Percentiles rank a stretch among this genome's conserved stretches.
Conservation (phyloP, 257 asterid species). For the Fraxinus cuspidata region DNA sequence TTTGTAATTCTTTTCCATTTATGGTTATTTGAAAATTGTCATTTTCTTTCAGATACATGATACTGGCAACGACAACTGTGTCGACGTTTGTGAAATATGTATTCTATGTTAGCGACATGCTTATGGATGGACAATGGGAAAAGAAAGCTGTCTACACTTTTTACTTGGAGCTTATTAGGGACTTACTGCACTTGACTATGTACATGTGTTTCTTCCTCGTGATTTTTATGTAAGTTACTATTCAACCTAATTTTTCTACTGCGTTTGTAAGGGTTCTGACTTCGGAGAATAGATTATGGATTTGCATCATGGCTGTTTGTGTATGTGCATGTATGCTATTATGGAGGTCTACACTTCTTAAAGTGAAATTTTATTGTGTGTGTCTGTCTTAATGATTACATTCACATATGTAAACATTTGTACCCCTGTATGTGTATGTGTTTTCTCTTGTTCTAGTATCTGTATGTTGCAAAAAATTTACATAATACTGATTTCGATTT, state of each 20-base stretch:
- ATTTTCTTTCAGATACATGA: constrained; percentile 70
- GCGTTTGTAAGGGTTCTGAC: constrained; percentile 10
- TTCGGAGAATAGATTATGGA: constrained; percentile 1
- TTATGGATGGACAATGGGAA: constrained; percentile 99
- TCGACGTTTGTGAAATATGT: constrained; percentile 79
- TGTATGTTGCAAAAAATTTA: background rate
- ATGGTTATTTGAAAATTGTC: background rate
- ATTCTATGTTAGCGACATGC: constrained; percentile 84
- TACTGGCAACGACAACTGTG: constrained; percentile 86
- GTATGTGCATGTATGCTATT: background rate
- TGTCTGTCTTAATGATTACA: background rate
- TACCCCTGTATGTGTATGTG: background rate
- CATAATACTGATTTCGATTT: background rate
- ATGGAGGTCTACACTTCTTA: background rate
- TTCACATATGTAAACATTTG: background rate
- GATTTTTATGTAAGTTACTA: constrained; percentile 78
- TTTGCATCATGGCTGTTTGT: constrained; percentile 12
- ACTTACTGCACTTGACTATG: constrained; percentile 91
- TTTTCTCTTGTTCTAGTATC: background rate
- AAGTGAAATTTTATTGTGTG: background rate
- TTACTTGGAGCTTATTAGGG: constrained; percentile 86
- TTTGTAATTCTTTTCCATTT: background rate
- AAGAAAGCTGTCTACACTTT: constrained; percentile 92
- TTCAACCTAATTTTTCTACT: constrained; percentile 18
- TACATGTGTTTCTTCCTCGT: constrained; percentile 96